A percentile compares a stretch with the other conserved stretches of the same genome.
Conservation (phyloP, 177 flowering plant species). For the Vitis hybrid region DNA sequence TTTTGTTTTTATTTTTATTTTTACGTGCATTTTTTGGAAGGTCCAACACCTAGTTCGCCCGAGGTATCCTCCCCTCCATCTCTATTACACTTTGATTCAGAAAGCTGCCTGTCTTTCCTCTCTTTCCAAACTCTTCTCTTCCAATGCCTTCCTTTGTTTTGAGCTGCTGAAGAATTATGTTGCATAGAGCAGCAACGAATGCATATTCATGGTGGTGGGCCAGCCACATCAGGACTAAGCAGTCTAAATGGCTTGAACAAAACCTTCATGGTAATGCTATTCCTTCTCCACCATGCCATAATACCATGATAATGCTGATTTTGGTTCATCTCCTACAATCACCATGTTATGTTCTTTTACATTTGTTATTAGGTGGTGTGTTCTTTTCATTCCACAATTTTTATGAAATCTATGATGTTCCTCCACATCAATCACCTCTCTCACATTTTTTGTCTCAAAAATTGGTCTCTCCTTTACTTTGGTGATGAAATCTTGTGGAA, state of each 20-base stretch:
- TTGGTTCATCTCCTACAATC: not conserved
- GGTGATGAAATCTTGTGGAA: not conserved
- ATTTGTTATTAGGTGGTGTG: no score
- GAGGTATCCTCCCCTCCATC: constrained; percentile 25
- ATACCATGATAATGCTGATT: not conserved
- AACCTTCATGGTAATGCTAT: constrained; percentile 57
- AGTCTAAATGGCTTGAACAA: constrained; percentile 81
- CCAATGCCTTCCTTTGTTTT: not conserved
- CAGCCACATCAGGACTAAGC: constrained; percentile 77
- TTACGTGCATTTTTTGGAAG: not conserved
- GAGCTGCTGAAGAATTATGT: constrained; percentile 31
- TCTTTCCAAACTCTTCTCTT: not conserved
- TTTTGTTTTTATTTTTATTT: not conserved
- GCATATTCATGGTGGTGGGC: constrained; percentile 94
- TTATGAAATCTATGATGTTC: not conserved
- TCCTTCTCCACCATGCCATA: not conserved
- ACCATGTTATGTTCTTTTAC: no score
- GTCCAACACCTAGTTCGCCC: not conserved
- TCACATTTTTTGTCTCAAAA: no score
- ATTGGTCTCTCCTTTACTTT: no score
- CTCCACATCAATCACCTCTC: not conserved
- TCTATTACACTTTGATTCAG: not conserved
- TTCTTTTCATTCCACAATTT: not conserved
- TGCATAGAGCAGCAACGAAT: constrained; percentile 83
- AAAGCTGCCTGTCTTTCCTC: not conserved